Evolutionary conservation across 1,284 basidiomycete genomes (phyloP).

Genomic region (Trametes polyzona): DNA sequence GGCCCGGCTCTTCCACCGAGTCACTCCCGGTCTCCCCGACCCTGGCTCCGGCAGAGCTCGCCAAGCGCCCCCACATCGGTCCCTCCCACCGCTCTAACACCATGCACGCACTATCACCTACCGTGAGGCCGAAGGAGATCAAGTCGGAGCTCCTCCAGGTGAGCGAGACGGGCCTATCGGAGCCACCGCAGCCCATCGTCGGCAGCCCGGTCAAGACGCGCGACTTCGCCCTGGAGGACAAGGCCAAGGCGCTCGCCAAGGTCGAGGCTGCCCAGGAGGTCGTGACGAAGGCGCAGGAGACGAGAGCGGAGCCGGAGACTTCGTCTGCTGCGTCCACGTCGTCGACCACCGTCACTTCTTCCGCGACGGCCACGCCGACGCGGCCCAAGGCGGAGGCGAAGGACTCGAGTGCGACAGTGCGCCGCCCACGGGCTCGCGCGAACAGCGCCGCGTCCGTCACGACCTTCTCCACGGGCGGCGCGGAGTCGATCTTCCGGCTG

Average conservation of each 20-base stretch:
- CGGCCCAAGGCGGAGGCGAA: conserved; percentile 24
- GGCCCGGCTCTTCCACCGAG: conserved; percentile 72
- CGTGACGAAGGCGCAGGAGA: conserved; percentile 18
- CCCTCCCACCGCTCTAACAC: conserved; percentile 28
- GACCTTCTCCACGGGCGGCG: conserved; percentile 81
- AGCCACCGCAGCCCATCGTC: neutral
- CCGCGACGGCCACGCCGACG: conserved; percentile 13
- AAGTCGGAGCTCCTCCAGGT: neutral
- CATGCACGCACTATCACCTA: conserved; percentile 18
- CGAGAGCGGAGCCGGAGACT: conserved; percentile 14
- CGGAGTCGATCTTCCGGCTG: conserved; percentile 98
- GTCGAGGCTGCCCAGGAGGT: conserved; percentile 23
- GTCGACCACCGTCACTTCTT: conserved; percentile 6
- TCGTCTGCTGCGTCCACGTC: neutral
- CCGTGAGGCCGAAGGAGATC: conserved; percentile 8
- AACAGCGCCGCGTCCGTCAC: conserved; percentile 69
- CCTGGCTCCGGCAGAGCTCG: conserved; percentile 18
- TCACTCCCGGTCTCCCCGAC: conserved; percentile 50
- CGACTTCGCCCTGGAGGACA: conserved; percentile 25
- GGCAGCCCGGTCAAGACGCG: conserved; percentile 29
- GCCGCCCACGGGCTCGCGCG: conserved; percentile 51
- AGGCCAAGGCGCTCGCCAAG: conserved; percentile 11
- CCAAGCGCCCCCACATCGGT: conserved; percentile 23
- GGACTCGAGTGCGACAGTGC: conserved; percentile 19
- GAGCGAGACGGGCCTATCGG: neutral